Base-by-base conservation (phyloP, 2,329 filamentous ascomycete genomes). In the Arachnomyces sp. region DNA sequence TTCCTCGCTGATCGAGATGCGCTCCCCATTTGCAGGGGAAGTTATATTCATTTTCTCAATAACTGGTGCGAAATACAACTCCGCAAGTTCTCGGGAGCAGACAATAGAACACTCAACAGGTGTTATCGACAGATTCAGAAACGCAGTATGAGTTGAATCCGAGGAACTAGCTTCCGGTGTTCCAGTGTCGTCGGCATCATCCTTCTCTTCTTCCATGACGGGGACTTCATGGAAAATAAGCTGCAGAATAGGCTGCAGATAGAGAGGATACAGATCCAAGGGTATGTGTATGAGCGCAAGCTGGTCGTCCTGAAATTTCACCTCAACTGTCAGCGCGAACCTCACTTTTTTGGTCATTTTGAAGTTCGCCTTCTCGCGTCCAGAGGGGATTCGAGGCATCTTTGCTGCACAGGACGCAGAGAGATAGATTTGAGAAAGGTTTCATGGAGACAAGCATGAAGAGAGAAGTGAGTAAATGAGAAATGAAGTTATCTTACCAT, bases 61-160 rank as follows among this genome's bases (percentile, higher is more conserved):
- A 39, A 82, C 69, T 1, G 88, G 87, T 39, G 77, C 69, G 53
- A 96, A 94, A 42, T 94, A 76, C 40, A 78, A 74, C 34, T 78
- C 71, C 5, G 86, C 84, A 66, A 87, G 82, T 31, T 77, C 72
- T 44, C 78, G 78, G 46, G 90, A 84, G 58, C 90, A 96, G 39
- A 94, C 87, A 38, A 98, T 76, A 3, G 88, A 95, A 66, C 87
- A 94, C 63, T 95, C 92, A 40, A 94, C 77, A 0, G 88, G 86
- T 0, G 89, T 96, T 54, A 96, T 77, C 47, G 86, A 93, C 51
- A 98, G 80, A 62, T 96, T 96, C 60, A 95, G 75, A 62, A 98
- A 96, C 33, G 80, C 80, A 63, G 92, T 84, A 56, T 71, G 69
- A 47, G n/a, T 13, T 60, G 69, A 12, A 65, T 66, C 73, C 66